Percentiles rank a stretch among this genome's conserved stretches.
Evolutionary conservation across 2,329 filamentous ascomycete species (phyloP).

Genomic region (Nakataea oryzae): DNA sequence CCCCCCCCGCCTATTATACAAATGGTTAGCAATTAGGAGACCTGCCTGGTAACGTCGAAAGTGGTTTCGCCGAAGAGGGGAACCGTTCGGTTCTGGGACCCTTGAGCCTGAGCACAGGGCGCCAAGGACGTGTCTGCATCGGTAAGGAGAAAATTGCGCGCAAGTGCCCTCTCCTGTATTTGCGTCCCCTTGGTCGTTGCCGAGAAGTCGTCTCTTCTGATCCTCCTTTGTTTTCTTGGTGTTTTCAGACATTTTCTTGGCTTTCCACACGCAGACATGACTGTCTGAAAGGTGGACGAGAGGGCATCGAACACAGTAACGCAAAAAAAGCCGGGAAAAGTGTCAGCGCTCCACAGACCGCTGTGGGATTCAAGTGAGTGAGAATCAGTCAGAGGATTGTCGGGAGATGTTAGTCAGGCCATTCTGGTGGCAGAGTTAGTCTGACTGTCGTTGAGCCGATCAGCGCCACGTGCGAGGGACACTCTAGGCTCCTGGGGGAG

Average conservation of each 20-base stretch:
- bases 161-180: not conserved
- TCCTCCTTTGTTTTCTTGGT: not conserved
- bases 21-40: not conserved
- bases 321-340: not conserved
- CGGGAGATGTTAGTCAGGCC: not conserved
- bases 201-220: not conserved
- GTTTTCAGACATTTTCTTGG: not conserved
- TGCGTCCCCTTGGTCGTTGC: not conserved
- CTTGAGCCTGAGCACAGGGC: too few relatives aligned
- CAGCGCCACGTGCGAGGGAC: not conserved
- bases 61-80: not conserved
- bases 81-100: not conserved
- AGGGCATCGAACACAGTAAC: not conserved
- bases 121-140: not conserved
- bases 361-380: not conserved
- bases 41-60: not conserved
- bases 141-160: not conserved
- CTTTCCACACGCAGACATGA: not conserved
- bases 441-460: not conserved
- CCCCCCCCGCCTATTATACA: not conserved
- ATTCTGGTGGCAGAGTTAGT: not conserved
- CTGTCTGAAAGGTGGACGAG: not conserved
- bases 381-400: not conserved
- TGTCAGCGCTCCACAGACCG: not conserved
- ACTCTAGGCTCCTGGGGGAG: slow-evolving; percentile 10